Conservation (phyloP, 1,284 basidiomycete species). For the Amylostereum chailletii region DNA sequence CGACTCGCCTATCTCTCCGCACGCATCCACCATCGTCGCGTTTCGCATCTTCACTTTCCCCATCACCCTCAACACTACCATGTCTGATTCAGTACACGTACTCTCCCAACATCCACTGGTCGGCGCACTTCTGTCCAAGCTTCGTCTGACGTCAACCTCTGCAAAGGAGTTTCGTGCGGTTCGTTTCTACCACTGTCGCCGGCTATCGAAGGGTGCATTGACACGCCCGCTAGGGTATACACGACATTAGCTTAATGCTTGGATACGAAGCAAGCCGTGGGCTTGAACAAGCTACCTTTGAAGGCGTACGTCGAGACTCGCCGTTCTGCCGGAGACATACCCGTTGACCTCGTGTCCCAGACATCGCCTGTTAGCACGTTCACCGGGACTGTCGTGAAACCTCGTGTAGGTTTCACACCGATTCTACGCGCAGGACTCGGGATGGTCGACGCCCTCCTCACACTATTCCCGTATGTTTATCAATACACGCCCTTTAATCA, state of each 20-base stretch:
- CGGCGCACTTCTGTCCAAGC: constrained; percentile 61
- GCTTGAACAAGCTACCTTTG: constrained; percentile 50
- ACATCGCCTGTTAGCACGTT: constrained; percentile 62
- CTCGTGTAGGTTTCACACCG: constrained; percentile 80
- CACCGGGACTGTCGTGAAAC: constrained; percentile 56
- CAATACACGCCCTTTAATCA: background rate
- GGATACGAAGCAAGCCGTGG: constrained; percentile 69
- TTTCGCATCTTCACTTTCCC: too few relatives aligned
- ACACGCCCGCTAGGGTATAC: constrained; percentile 38
- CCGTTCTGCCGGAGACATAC: background rate
- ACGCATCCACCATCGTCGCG: too few relatives aligned
- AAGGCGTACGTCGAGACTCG: constrained; percentile 40
- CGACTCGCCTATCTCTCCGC: too few relatives aligned
- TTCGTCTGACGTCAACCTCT: constrained; percentile 53
- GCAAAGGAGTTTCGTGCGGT: constrained; percentile 78
- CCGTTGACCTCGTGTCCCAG: constrained; percentile 22
- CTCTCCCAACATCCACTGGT: constrained; percentile 63
- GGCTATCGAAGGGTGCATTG: background rate
- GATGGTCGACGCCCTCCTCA: constrained; percentile 84
- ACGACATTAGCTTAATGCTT: constrained; percentile 63
- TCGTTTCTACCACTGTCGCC: constrained; percentile 10
- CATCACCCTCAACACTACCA: constrained; percentile 4
- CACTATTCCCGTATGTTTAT: constrained; percentile 65
- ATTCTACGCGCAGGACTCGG: constrained; percentile 90
- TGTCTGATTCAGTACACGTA: constrained; percentile 36